Evolutionary conservation across 331 rosid genomes (phyloP).

Genomic region (Quercus tomentella): DNA sequence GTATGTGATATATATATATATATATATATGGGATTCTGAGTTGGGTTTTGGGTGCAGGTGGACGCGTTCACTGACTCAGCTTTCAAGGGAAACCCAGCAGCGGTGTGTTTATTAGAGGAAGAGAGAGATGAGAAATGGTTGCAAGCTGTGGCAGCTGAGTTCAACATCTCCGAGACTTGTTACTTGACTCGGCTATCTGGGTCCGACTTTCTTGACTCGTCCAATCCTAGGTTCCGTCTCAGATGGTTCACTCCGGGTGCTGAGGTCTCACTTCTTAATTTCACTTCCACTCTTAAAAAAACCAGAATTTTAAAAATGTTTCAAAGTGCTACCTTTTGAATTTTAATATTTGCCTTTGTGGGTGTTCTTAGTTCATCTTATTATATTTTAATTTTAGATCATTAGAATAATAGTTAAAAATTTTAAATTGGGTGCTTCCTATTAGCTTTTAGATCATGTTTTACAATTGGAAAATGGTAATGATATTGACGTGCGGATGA

Average conservation of each 20-base stretch:
- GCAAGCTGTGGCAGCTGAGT: conserved; percentile 68
- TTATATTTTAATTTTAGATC: too few species aligned
- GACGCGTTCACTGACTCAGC: conserved; percentile 68
- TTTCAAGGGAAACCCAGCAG: conserved; percentile 85
- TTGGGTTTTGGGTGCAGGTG: conserved; percentile 35
- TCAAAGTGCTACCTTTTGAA: too few species aligned
- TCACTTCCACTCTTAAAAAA: too few species aligned
- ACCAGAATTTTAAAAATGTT: too few species aligned
- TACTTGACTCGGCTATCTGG: conserved; percentile 35
- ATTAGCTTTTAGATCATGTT: too few species aligned
- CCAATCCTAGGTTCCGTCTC: conserved; percentile 52
- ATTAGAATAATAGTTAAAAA: too few species aligned
- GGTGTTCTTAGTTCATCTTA: too few species aligned
- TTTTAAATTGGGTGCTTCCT: too few species aligned
- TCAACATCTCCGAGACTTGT: conserved; percentile 57
- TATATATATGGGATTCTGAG: neutral
- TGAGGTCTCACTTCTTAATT: conserved; percentile 34
- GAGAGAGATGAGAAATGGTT: conserved; percentile 56
- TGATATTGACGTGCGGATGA: too few species aligned
- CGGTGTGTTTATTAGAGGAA: conserved; percentile 62
- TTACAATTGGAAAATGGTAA: too few species aligned
- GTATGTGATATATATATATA: neutral
- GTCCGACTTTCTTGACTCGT: neutral
- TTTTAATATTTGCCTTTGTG: too few species aligned
- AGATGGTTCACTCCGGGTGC: conserved; percentile 69